Base-by-base conservation (phyloP, 1,284 basidiomycete genomes). In the Trichosporon coremiiforme region DNA sequence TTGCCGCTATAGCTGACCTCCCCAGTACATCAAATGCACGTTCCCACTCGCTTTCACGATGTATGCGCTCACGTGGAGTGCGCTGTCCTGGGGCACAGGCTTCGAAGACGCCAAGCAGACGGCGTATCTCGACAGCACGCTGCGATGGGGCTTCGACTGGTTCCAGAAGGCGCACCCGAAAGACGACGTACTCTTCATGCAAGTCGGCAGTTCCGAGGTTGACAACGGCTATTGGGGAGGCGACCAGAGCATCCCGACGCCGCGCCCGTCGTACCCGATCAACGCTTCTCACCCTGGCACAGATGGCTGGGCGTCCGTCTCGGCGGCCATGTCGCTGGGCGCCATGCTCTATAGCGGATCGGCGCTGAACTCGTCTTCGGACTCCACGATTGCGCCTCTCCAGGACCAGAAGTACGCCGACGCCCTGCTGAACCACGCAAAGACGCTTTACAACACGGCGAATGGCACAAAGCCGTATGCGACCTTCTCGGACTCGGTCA, bases 111-210 rank as follows among this genome's bases (percentile, higher is more conserved):
- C 91, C 62, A 90, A 91, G 67, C 94, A 96, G 82, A 94, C 93
- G 1, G 87, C 89, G 1, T 96, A 96, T 80, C 88, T 96, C 25
- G 94, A 96, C 77, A 88, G 89, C 70, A 93, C 91, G 85, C 82
- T 95, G 63, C 88, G 94, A 70, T 95, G 92, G 91, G 91, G 93
- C 33, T 87, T 94, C 63, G 91, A 94, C 82, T 97, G 93, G 93
- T 84, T 96, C 62, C 53, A 36, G n/a, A 71, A 93, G 90, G 93
- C 92, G 3, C 93, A 96, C 81, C 89, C 94, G 0, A 85, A 88
- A 15, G 85, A 89, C 35, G 86, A 88, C 70, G 90, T 89, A 0
- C 86, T 97, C 38, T 92, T 88, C 75, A 91, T 95, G 47, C 90
- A 92, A 80, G 88, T 96, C 50, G 92, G 88, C 36, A 85, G 88